These are phyloP conservation scores for Suhomyces prunicola DNA, from an alignment of 805 yeast genomes.

Conservation along the genomic window DNA sequence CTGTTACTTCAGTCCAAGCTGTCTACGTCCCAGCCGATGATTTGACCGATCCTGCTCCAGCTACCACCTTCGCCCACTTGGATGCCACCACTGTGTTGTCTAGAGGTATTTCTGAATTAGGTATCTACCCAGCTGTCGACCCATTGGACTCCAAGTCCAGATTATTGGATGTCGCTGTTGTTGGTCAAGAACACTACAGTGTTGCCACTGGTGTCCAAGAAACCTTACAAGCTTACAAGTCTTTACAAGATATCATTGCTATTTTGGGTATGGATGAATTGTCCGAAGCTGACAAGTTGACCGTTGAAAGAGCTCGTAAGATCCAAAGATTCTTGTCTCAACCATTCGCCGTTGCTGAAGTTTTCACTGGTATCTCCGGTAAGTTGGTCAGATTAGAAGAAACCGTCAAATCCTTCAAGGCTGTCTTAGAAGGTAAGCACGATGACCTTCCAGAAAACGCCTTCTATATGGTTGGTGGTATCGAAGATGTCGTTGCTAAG, in stretches of 20 bases:
- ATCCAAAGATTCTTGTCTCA: slow-evolving; percentile 99
- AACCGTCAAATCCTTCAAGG: slow-evolving; percentile 92
- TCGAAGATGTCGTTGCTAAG: slow-evolving; percentile 97
- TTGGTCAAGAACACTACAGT: slow-evolving; percentile 98
- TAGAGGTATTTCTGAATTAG: slow-evolving; percentile 99
- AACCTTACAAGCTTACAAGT: slow-evolving; percentile 99
- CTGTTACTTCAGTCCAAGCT: slow-evolving; percentile 99
- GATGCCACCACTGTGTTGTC: slow-evolving; percentile 99
- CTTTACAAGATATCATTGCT: slow-evolving; percentile 99
- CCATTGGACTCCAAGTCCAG: slow-evolving; percentile 99
- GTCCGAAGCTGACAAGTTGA: slow-evolving; percentile 96
- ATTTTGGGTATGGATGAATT: slow-evolving; percentile 99
- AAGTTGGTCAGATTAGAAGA: slow-evolving; percentile 95
- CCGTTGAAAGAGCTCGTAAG: slow-evolving; percentile 99
- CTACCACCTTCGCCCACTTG: slow-evolving; percentile 99
- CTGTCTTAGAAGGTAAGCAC: slow-evolving; percentile 96
- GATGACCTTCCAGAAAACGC: slow-evolving; percentile 99
- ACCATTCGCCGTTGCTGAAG: slow-evolving; percentile 99
- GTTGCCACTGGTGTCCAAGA: slow-evolving; percentile 95
- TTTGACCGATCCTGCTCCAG: slow-evolving; percentile 99
- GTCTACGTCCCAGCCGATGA: slow-evolving; percentile 99
- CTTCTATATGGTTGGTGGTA: slow-evolving; percentile 99
- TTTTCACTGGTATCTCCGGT: slow-evolving; percentile 99
- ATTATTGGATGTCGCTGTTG: slow-evolving; percentile 94
- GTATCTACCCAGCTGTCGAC: slow-evolving; percentile 99